These are phyloP conservation scores for Cephalotrichum gorgonifer DNA, from an alignment of 2,329 filamentous ascomycete genomes.

Conservation along the genomic window DNA sequence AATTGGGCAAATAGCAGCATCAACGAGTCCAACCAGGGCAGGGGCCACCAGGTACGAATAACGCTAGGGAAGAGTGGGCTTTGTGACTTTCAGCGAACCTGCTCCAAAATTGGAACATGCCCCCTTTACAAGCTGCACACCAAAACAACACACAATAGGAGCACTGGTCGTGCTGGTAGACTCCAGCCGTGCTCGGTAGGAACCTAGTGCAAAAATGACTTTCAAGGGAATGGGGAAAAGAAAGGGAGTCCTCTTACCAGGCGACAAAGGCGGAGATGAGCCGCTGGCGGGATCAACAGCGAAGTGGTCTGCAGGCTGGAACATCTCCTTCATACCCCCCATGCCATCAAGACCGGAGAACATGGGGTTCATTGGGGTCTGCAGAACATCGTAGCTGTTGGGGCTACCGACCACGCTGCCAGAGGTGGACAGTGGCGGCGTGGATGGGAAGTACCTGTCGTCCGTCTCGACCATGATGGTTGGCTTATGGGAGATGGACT, in stretches of 20 bases:
- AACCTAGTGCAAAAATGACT: background rate
- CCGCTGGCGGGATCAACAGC: slow-evolving; percentile 69
- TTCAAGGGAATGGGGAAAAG: background rate
- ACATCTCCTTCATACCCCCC: slow-evolving; percentile 55
- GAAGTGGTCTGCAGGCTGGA: slow-evolving; percentile 64
- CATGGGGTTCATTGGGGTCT: slow-evolving; percentile 73
- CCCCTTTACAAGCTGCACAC: no score
- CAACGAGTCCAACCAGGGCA: no score
- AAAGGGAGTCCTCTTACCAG: slow-evolving; percentile 53
- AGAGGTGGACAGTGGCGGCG: slow-evolving; percentile 75
- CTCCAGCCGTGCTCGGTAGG: no score
- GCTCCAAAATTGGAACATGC: no score
- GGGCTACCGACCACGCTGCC: slow-evolving; percentile 83
- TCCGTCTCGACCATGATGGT: slow-evolving; percentile 69
- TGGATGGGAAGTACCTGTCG: slow-evolving; percentile 70
- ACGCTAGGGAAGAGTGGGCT: no score
- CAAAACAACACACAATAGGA: background rate
- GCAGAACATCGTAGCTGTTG: slow-evolving; percentile 63
- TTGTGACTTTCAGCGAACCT: no score
- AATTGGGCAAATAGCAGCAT: background rate
- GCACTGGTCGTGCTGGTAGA: no score
- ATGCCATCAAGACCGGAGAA: slow-evolving; percentile 63
- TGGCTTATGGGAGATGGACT: slow-evolving; percentile 64
- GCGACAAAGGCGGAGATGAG: slow-evolving; percentile 77
- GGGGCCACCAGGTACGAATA: background rate